These are phyloP conservation scores for Rhododendron mucronatum DNA, from an alignment of 148 eudicot genomes.

Conservation along the genomic window DNA sequence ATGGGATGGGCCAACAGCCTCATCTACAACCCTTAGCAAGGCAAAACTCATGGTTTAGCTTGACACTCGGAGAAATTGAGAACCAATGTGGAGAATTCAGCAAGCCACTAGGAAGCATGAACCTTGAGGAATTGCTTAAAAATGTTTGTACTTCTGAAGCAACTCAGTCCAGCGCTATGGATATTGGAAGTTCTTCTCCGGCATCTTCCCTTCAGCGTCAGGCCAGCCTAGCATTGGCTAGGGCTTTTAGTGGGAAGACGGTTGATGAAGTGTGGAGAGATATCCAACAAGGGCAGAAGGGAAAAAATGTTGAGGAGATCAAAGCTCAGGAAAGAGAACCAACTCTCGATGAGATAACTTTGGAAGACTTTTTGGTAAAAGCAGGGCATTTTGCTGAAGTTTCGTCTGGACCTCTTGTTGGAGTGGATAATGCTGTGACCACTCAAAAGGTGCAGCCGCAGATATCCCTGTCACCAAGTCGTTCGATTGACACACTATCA, in stretches of 20 bases:
- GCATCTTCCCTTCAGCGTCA: slow-evolving; percentile 38
- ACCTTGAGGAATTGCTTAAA: slow-evolving; percentile 49
- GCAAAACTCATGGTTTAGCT: slow-evolving; percentile 50
- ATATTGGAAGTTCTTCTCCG: slow-evolving; percentile 27
- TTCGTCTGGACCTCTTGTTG: slow-evolving; percentile 31
- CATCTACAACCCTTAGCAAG: slow-evolving; percentile 30
- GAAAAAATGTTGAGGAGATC: slow-evolving; percentile 24
- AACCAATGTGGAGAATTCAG: slow-evolving; percentile 43
- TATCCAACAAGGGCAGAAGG: slow-evolving; percentile 27
- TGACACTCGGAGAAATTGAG: slow-evolving; percentile 45
- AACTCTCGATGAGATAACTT: slow-evolving; percentile 54
- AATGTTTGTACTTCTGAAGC: slow-evolving; percentile 37
- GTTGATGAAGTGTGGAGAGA: slow-evolving; percentile 51
- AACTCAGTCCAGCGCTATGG: slow-evolving; percentile 20
- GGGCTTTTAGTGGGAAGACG: slow-evolving; percentile 47
- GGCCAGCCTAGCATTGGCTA: slow-evolving; percentile 40
- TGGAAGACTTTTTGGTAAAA: slow-evolving; percentile 72
- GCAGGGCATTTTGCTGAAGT: slow-evolving; percentile 52
- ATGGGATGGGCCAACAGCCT: slow-evolving; percentile 33
- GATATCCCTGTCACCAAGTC: slow-evolving; percentile 42
- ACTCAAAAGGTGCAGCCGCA: slow-evolving; percentile 31
- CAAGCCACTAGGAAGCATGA: slow-evolving; percentile 52
- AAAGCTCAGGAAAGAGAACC: slow-evolving; percentile 33
- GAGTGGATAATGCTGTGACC: slow-evolving; percentile 36
- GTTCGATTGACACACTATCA: slow-evolving; percentile 34